These are phyloP conservation scores for Neospermospora avenae DNA, from an alignment of 2,329 filamentous ascomycete genomes.

Conservation along the genomic window DNA sequence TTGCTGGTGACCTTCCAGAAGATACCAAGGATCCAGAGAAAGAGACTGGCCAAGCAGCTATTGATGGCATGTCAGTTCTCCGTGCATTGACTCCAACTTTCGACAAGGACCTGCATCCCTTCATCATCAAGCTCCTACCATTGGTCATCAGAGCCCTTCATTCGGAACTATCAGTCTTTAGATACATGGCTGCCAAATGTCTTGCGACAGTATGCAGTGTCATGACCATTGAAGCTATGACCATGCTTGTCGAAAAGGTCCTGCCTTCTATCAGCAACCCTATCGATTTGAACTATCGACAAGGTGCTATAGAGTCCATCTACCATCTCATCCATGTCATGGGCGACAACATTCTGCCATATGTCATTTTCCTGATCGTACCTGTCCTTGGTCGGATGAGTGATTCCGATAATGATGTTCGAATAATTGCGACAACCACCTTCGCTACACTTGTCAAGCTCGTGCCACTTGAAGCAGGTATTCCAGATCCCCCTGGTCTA, in stretches of 20 bases:
- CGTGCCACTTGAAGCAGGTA: conserved; percentile 93
- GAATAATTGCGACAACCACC: conserved; percentile 90
- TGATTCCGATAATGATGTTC: conserved; percentile 93
- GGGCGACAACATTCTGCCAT: conserved; percentile 93
- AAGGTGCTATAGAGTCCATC: conserved; percentile 91
- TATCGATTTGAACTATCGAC: conserved; percentile 80
- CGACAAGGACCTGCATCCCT: conserved; percentile 68
- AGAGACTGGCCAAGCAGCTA: conserved; percentile 82
- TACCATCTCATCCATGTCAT: conserved; percentile 98
- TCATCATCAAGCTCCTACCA: conserved; percentile 80
- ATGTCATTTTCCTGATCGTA: conserved; percentile 98
- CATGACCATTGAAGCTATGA: conserved; percentile 93
- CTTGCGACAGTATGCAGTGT: conserved; percentile 97
- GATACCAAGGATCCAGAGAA: conserved; percentile 72
- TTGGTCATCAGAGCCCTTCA: conserved; percentile 84
- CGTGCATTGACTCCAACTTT: conserved; percentile 92
- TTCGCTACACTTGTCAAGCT: conserved; percentile 97
- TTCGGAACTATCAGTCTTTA: conserved; percentile 84
- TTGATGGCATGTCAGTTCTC: conserved; percentile 90
- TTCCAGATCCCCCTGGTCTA: conserved; percentile 91
- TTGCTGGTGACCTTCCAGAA: conserved; percentile 66
- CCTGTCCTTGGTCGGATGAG: conserved; percentile 97
- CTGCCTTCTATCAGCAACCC: conserved; percentile 89
- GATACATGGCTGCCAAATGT: conserved; percentile 96
- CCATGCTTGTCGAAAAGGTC: conserved; percentile 88